Evolutionary conservation across 345 rosid genomes (phyloP).

Genomic region (Eucalyptus viminalis): DNA sequence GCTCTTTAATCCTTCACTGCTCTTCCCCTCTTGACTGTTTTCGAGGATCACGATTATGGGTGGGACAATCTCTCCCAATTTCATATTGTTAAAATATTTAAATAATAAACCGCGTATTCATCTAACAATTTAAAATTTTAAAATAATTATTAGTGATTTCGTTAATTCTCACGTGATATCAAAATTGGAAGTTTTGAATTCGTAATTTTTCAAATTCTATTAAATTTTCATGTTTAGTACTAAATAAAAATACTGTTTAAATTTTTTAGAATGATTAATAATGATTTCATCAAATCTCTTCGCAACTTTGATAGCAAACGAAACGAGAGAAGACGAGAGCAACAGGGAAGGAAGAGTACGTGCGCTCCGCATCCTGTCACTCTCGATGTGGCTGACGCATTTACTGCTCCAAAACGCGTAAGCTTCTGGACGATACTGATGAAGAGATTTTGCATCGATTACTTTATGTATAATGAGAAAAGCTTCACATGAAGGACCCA

Average conservation of each 20-base stretch:
- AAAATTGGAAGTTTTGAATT: accelerated
- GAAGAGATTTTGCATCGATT: neutral
- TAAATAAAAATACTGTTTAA: no score
- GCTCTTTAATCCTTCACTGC: neutral
- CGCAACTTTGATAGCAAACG: neutral
- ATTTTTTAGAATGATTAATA: no score
- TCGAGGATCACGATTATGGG: accelerated
- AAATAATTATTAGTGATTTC: accelerated
- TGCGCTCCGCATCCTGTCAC: neutral
- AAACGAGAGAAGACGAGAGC: neutral
- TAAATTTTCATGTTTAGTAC: no score
- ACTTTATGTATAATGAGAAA: neutral
- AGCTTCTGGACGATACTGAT: neutral
- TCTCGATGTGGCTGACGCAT: neutral
- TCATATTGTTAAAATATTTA: neutral
- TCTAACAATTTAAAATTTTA: accelerated
- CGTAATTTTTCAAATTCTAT: no score
- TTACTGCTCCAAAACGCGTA: neutral
- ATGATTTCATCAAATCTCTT: no score
- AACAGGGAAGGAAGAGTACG: neutral
- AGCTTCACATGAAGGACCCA: neutral
- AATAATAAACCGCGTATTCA: accelerated
- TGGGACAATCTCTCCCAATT: neutral
- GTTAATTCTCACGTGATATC: accelerated
- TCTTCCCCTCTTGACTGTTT: neutral